Conservation (phyloP, 768 basidiomycete species). For the Tephrocybe sp. region DNA sequence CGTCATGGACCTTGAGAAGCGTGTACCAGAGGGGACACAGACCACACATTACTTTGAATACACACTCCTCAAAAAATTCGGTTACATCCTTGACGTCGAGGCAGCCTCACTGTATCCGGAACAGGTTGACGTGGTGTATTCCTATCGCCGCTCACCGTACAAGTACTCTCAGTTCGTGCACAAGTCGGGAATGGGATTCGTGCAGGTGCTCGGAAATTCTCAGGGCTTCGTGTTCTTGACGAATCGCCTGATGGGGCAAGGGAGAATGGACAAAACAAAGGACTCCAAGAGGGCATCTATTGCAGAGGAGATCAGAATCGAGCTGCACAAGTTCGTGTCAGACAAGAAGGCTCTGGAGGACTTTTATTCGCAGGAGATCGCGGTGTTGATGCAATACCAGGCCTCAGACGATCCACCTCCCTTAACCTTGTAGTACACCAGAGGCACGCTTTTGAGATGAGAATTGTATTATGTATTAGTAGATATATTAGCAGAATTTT, state of each 20-base stretch:
- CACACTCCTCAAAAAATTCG: constrained; percentile 69
- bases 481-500: neutral
- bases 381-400: constrained; percentile 33
- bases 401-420: constrained; percentile 53
- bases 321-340: constrained; percentile 63
- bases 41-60: constrained; percentile 78
- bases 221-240: constrained; percentile 88
- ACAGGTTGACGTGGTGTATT: constrained; percentile 82
- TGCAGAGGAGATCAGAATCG: constrained; percentile 60
- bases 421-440: too few relatives aligned
- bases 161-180: constrained; percentile 91
- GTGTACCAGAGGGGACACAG: constrained; percentile 66
- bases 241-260: constrained; percentile 78
- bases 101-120: constrained; percentile 74
- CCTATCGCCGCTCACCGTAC: constrained; percentile 78
- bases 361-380: constrained; percentile 77
- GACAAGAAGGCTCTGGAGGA: constrained; percentile 48
- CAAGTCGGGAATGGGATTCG: constrained; percentile 83
- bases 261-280: constrained; percentile 61
- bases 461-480: neutral
- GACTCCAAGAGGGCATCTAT: constrained; percentile 52
- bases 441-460: too few relatives aligned
- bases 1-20: constrained; percentile 61
- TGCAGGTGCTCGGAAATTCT: constrained; percentile 78
- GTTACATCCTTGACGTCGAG: constrained; percentile 84